phyloP scores from a whole-genome alignment of 176 grass and related monocot species.

The Triticum monococcum region DNA sequence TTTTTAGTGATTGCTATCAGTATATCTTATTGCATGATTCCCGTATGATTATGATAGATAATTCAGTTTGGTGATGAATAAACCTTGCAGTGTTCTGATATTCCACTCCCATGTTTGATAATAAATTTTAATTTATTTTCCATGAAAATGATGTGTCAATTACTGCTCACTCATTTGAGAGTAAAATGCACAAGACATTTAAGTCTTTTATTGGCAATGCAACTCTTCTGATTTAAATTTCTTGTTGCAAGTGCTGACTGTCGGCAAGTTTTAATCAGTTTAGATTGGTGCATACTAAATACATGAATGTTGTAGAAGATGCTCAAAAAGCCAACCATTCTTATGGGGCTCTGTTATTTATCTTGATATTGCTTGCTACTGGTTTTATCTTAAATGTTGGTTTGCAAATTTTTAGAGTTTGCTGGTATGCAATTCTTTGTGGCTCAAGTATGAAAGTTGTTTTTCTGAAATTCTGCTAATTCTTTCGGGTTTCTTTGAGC shows the following conservation, averaged over 20 bases:
- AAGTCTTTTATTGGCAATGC: not conserved
- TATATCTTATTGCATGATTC: not conserved
- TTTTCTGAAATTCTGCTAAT: no score
- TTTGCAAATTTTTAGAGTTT: no score
- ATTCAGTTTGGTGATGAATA: not conserved
- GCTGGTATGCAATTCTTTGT: no score
- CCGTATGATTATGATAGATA: not conserved
- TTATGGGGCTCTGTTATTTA: not conserved
- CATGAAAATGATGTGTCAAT: not conserved
- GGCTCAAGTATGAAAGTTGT: no score
- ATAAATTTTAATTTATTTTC: not conserved
- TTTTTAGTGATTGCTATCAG: not conserved
- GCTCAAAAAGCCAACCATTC: not conserved
- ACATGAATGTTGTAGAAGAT: conserved; percentile 13
- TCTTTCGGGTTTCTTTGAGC: no score
- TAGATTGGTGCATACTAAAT: not conserved
- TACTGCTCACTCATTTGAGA: not conserved
- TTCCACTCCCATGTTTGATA: not conserved
- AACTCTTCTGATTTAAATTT: not conserved
- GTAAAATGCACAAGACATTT: conserved; percentile 2
- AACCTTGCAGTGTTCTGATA: not conserved
- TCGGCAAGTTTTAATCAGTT: not conserved
- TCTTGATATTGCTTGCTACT: not conserved
- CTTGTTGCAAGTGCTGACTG: not conserved
- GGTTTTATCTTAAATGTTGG: no score